Conservation (phyloP, 257 asterid genomes). For the Ehretia macrophylla region DNA sequence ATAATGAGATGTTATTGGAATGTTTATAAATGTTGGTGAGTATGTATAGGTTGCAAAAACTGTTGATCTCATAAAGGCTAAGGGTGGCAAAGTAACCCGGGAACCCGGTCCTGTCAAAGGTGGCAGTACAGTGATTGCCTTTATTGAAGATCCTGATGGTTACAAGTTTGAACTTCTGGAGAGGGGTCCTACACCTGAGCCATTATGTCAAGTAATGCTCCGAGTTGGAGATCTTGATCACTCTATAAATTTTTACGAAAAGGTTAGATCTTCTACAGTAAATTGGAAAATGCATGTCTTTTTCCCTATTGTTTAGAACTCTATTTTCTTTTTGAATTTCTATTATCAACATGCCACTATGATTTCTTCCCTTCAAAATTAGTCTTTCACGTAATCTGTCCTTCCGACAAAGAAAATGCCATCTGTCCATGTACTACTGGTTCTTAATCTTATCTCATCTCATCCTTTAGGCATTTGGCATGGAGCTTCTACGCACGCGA, state of each 20-base stretch:
- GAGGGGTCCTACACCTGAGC: constrained; percentile 97
- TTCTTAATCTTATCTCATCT: no score
- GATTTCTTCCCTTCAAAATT: not conserved
- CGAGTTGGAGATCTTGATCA: constrained; percentile 97
- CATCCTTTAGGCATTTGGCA: constrained; percentile 68
- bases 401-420: no score
- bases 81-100: constrained; percentile 92
- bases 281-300: not conserved
- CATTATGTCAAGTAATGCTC: constrained; percentile 97
- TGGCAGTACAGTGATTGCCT: constrained; percentile 89
- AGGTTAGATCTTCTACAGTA: constrained; percentile 29
- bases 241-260: constrained; percentile 78
- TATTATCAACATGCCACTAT: constrained; percentile 2
- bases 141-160: constrained; percentile 95
- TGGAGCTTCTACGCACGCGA: constrained; percentile 92
- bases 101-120: constrained; percentile 99
- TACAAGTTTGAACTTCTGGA: constrained; percentile 95
- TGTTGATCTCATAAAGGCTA: constrained; percentile 83
- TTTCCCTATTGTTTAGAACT: not conserved
- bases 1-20: not conserved
- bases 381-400: not conserved
- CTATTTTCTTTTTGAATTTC: no score
- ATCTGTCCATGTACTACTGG: not conserved
- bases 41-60: constrained; percentile 63
- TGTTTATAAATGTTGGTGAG: not conserved